Conservation (phyloP, 73 alveolate species). For the Paramecium caudatum region DNA sequence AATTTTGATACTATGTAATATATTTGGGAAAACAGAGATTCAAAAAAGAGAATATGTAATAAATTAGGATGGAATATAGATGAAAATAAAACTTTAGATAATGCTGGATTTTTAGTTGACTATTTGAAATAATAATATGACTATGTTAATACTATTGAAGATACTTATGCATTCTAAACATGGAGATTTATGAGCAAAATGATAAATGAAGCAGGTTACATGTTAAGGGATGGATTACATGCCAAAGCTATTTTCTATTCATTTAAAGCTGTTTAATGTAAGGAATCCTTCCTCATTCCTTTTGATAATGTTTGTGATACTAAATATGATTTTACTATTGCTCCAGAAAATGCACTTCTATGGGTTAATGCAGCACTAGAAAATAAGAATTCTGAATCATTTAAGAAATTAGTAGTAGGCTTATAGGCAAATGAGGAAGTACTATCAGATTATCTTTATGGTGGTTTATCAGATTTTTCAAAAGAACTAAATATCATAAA, state of each 20-base stretch:
- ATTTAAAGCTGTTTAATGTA: not conserved
- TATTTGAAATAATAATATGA: not conserved
- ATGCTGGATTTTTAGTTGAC: not conserved
- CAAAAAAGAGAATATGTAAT: not conserved
- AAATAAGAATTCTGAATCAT: not conserved
- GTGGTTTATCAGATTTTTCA: conserved; percentile 33
- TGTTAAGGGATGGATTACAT: conserved; percentile 59
- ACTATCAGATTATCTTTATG: not conserved
- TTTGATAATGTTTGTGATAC: conserved; percentile 20
- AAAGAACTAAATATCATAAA: not conserved
- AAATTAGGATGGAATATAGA: conserved; percentile 8
- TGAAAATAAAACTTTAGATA: not conserved
- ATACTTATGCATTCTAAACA: conserved; percentile 11
- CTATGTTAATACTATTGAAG: conserved; percentile 4
- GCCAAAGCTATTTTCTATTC: conserved; percentile 35
- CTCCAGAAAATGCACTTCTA: not conserved
- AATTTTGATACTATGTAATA: conserved; percentile 48
- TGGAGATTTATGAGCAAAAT: conserved; percentile 37
- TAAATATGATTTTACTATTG: conserved; percentile 5
- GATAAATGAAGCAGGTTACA: conserved; percentile 16
- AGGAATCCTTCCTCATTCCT: not conserved
- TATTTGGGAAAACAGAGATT: conserved; percentile 33
- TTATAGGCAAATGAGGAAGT: not conserved
- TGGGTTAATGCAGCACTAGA: conserved; percentile 57
- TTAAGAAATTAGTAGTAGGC: not conserved